Conservation (phyloP, 176 grass and related monocot species). For the Lolium perenne region DNA sequence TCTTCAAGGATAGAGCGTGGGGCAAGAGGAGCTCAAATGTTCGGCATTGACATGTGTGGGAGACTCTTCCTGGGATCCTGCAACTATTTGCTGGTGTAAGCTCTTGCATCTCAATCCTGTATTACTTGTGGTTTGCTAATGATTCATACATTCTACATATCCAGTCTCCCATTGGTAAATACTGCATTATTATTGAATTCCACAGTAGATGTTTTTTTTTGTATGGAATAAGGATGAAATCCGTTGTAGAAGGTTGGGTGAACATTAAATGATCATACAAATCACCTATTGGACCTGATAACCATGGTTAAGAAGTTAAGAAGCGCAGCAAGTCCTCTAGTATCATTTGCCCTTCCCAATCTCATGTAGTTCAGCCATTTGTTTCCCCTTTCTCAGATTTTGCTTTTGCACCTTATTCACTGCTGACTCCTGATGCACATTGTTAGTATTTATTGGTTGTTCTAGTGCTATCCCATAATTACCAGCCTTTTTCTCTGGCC, state of each 20-base stretch:
- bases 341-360: not conserved
- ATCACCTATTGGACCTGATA: conserved; percentile 28
- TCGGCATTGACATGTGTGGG: conserved; percentile 74
- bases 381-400: not conserved
- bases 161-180: conserved; percentile 21
- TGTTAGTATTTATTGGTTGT: not conserved
- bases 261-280: conserved; percentile 1
- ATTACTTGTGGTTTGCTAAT: conserved; percentile 10
- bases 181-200: conserved; percentile 22
- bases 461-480: not conserved
- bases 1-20: conserved; percentile 82
- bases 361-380: conserved; percentile 20
- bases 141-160: conserved; percentile 23
- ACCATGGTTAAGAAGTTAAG: conserved; percentile 29
- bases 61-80: conserved; percentile 82
- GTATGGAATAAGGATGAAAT: conserved; percentile 11
- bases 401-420: conserved; percentile 27
- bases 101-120: conserved; percentile 35
- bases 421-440: not conserved
- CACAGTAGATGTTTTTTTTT: not conserved
- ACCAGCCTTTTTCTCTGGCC: not conserved
- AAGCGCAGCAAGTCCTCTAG: not conserved
- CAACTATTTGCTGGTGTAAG: conserved; percentile 99
- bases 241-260: not conserved
- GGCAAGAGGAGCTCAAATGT: conserved; percentile 75